These are phyloP conservation scores for Torulaspora quercuum DNA, from an alignment of 805 yeast genomes.

Conservation along the genomic window DNA sequence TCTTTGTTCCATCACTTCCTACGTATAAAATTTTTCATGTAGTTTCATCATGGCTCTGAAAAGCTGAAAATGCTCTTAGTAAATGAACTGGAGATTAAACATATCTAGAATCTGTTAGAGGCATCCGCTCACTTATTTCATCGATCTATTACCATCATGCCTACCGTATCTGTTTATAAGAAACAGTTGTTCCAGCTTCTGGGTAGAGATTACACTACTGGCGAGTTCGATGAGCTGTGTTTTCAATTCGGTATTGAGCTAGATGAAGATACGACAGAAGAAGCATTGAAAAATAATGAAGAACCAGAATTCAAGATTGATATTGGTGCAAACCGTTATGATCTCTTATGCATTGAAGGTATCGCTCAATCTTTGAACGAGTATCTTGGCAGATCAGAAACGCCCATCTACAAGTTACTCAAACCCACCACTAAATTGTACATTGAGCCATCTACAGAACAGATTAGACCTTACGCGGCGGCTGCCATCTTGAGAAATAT, in stretches of 20 bases:
- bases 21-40: constrained; percentile 10
- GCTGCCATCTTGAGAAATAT: constrained; percentile 89
- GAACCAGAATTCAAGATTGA: constrained; percentile 95
- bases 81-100: too few species aligned
- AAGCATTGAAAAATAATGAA: constrained; percentile 43
- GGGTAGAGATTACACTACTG: constrained; percentile 67
- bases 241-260: constrained; percentile 96
- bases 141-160: constrained; percentile 54
- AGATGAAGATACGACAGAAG: constrained; percentile 92
- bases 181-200: constrained; percentile 82
- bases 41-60: too few species aligned
- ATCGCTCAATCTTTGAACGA: constrained; percentile 92
- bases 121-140: too few species aligned
- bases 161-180: constrained; percentile 94
- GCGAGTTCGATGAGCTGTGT: constrained; percentile 95
- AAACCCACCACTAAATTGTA: constrained; percentile 66
- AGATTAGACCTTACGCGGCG: constrained; percentile 88
- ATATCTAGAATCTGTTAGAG: too few species aligned
- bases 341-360: constrained; percentile 97
- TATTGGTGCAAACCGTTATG: constrained; percentile 97
- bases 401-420: constrained; percentile 65
- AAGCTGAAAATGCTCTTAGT: too few species aligned
- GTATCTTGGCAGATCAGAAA: constrained; percentile 63
- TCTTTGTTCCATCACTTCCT: constrained; percentile 1
- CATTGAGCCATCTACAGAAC: constrained; percentile 68